Base-by-base conservation (phyloP, 371 early-diverging fungal genomes). In the Mortierella sp. region DNA sequence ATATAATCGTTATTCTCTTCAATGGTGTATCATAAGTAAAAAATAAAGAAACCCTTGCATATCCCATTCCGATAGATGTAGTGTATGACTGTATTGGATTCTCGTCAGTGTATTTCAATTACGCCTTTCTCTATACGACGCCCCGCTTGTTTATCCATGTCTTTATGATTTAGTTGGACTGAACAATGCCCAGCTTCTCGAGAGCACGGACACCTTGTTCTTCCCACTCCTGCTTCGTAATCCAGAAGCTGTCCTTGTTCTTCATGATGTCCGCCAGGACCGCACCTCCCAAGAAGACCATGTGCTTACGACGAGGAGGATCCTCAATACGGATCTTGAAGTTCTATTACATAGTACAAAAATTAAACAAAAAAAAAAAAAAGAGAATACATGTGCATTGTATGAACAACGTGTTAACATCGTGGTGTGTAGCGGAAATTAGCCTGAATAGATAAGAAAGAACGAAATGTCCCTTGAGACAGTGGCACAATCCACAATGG, bases 241-340 rank as follows among this genome's bases (percentile, higher is more conserved):
- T 90, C 99, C 99, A 99, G 84, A 95, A 92, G 6, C 84, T 75
- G 46, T 94, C 94, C 64, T 93, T 92, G 82, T 94, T 84, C 83
- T 96, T 94, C 95, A 97, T 93, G 56, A 97, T 93, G 70, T 97
- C 94, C 44, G 96, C 98, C 67, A 99, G 84, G 17, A 99, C 98
- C 56, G 99, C 97, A 41, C 99, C 99, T 78, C 99, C 99, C 57
- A 97, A 82, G 84, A 96, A 99, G 11, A 99, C 99, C 92, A 96
- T 95, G 80, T 99, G 98, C 81, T 94, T 96, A 81, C 99, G 94
- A 78, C 95, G 89, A 41, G 99, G 99, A 52, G 98, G 98, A 79
- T 98, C 98, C 79, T 96, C 96, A 72, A 99, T 96, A 67, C 93
- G 90, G 60, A 99, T 91, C 83, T 98, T 97, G 89, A 99, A 95